Evolutionary conservation across 2,329 filamentous ascomycete genomes (phyloP).

Genomic region (Bertia moriformis): DNA sequence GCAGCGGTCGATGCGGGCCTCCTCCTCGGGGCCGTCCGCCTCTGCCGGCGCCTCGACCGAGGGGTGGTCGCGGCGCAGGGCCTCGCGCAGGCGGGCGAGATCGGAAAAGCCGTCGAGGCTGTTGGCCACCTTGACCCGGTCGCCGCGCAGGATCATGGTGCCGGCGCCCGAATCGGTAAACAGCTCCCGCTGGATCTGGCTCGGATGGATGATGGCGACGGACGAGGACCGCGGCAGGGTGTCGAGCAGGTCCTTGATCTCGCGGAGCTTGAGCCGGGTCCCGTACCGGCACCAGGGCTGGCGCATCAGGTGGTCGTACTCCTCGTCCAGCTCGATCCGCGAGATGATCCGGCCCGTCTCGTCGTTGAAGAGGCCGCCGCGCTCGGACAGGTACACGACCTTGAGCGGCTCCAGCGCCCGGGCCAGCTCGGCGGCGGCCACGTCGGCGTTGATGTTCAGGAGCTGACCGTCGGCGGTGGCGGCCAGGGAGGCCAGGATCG

Average conservation of each 20-base stretch:
- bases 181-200: constrained; percentile 86
- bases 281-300: constrained; percentile 93
- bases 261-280: constrained; percentile 89
- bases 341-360: constrained; percentile 92
- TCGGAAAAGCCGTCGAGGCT: constrained; percentile 64
- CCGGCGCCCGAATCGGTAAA: constrained; percentile 94
- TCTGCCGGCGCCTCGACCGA: no score
- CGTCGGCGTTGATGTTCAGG: constrained; percentile 94
- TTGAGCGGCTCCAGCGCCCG: constrained; percentile 81
- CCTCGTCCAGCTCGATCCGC: constrained; percentile 91
- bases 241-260: constrained; percentile 86
- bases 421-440: constrained; percentile 84
- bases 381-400: constrained; percentile 97
- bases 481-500: constrained; percentile 90
- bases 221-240: constrained; percentile 80
- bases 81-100: constrained; percentile 62
- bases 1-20: constrained; percentile 74
- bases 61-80: constrained; percentile 66
- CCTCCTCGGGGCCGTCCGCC: constrained; percentile 70
- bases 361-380: constrained; percentile 88
- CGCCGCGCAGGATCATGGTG: constrained; percentile 79
- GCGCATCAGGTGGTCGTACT: constrained; percentile 82
- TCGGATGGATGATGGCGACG: constrained; percentile 93
- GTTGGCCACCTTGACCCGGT: constrained; percentile 66
- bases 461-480: constrained; percentile 83